phyloP scores from a whole-genome alignment of 331 rosid species.

The Saraca asoca region DNA sequence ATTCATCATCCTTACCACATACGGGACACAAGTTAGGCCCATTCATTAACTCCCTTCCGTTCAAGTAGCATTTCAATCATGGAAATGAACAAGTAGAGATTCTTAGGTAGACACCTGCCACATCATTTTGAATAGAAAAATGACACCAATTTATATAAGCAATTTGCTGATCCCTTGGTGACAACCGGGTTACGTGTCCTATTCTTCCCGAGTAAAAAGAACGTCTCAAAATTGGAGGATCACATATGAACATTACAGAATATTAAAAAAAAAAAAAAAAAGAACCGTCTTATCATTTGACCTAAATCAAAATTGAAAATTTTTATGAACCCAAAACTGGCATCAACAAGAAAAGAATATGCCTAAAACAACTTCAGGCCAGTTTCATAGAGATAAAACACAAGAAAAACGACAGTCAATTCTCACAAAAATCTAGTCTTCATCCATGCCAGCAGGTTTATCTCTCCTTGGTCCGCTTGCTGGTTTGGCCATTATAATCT shows the following conservation, averaged over 20 bases:
- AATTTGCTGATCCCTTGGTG: no score
- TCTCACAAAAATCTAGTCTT: conserved; percentile 50
- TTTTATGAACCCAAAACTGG: conserved; percentile 23
- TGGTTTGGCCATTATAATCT: conserved; percentile 97
- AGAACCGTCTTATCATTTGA: conserved; percentile 10
- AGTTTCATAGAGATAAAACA: conserved; percentile 26
- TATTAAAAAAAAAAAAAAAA: no score
- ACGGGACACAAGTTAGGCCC: no score
- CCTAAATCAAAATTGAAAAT: conserved; percentile 38
- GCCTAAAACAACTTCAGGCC: conserved; percentile 35
- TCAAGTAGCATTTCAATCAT: no score
- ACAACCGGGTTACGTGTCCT: no score
- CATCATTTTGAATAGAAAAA: no score
- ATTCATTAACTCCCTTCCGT: no score
- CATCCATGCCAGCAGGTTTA: conserved; percentile 85
- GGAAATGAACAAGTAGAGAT: no score
- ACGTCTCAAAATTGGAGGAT: conserved; percentile 4
- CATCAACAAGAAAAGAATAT: conserved; percentile 31
- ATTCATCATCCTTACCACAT: no score
- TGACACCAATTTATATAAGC: no score
- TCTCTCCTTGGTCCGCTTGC: conserved; percentile 93
- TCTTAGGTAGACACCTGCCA: no score
- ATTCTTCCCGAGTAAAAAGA: no score
- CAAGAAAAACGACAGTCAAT: conserved; percentile 8
- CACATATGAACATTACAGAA: conserved; percentile 38